Percentiles rank a stretch among this genome's conserved stretches.
Evolutionary conservation across 352 stramenopile genomes (phyloP).

Genomic region (Pythium monospermum): DNA sequence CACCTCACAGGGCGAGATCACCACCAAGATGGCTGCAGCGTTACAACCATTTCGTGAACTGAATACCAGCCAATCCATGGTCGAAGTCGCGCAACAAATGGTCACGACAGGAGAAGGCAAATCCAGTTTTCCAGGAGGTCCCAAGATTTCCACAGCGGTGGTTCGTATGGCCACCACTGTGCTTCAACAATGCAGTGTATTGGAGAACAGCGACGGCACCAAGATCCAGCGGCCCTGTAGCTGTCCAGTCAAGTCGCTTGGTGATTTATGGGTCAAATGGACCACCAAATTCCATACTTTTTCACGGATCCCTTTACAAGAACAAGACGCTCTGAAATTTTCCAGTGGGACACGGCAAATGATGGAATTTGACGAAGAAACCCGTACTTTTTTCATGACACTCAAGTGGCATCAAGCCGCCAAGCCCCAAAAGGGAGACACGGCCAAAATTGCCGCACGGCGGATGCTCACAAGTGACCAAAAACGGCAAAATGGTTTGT

Average conservation of each 20-base stretch:
- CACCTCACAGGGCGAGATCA: slow-evolving; percentile 52
- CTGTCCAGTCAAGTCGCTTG: slow-evolving; percentile 70
- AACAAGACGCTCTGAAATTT: slow-evolving; percentile 60
- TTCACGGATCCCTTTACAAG: slow-evolving; percentile 45
- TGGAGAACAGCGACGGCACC: slow-evolving; percentile 47
- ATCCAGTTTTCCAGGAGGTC: slow-evolving; percentile 27
- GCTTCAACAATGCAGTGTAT: slow-evolving; percentile 63
- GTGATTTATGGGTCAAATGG: slow-evolving; percentile 80
- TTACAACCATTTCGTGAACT: slow-evolving; percentile 49
- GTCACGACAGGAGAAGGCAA: slow-evolving; percentile 48
- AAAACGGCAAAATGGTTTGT: slow-evolving; percentile 76
- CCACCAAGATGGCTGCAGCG: slow-evolving; percentile 53
- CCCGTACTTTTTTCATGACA: slow-evolving; percentile 65
- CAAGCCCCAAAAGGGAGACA: slow-evolving; percentile 82
- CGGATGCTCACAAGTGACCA: slow-evolving; percentile 60
- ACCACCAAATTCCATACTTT: slow-evolving; percentile 78
- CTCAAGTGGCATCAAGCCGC: slow-evolving; percentile 81
- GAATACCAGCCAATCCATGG: slow-evolving; percentile 25
- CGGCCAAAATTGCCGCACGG: slow-evolving; percentile 74
- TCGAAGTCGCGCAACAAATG: slow-evolving; percentile 47
- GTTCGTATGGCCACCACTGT: slow-evolving; percentile 62
- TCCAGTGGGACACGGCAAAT: slow-evolving; percentile 73
- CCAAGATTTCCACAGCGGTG: slow-evolving; percentile 47
- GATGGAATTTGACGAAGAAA: slow-evolving; percentile 66
- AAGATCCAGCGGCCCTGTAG: slow-evolving; percentile 65